These are phyloP conservation scores for Phragmites australis DNA, from an alignment of 176 grass and related monocot species.

Conservation along the genomic window DNA sequence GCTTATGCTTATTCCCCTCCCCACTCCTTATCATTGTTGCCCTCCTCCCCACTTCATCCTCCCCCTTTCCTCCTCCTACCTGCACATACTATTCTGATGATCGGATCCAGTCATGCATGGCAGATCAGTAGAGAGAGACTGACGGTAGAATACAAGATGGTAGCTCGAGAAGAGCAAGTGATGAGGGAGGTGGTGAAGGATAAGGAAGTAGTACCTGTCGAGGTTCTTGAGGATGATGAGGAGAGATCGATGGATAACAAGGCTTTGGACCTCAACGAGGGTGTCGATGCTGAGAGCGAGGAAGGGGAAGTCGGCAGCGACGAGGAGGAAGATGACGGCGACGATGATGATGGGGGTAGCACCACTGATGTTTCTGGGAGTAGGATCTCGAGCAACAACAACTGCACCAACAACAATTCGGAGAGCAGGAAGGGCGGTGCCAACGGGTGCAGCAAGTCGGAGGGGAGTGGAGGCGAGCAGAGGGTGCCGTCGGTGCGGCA, in stretches of 20 bases:
- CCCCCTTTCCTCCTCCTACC: slow-evolving; percentile 38
- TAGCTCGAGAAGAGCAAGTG: slow-evolving; percentile 30
- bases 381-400: slow-evolving; percentile 63
- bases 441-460: slow-evolving; percentile 16
- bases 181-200: slow-evolving; percentile 35
- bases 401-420: slow-evolving; percentile 42
- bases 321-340: not conserved
- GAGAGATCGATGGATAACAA: slow-evolving; percentile 34
- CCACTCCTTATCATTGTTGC: slow-evolving; percentile 42
- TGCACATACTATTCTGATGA: slow-evolving; percentile 27
- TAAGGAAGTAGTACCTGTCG: slow-evolving; percentile 46
- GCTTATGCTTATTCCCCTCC: slow-evolving; percentile 25
- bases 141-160: not conserved
- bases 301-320: slow-evolving; percentile 42
- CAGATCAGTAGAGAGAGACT: slow-evolving; percentile 35
- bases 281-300: slow-evolving; percentile 30
- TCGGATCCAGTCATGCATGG: slow-evolving; percentile 33
- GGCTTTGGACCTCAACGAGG: slow-evolving; percentile 73
- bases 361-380: slow-evolving; percentile 47
- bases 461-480: slow-evolving; percentile 38
- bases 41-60: slow-evolving; percentile 48
- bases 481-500: slow-evolving; percentile 62
- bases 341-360: slow-evolving; percentile 42
- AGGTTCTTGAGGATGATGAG: slow-evolving; percentile 48
- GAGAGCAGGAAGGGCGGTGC: slow-evolving; percentile 26